Evolutionary conservation across 2,329 filamentous ascomycete genomes (phyloP).

Genomic region (Cercospora beticola): DNA sequence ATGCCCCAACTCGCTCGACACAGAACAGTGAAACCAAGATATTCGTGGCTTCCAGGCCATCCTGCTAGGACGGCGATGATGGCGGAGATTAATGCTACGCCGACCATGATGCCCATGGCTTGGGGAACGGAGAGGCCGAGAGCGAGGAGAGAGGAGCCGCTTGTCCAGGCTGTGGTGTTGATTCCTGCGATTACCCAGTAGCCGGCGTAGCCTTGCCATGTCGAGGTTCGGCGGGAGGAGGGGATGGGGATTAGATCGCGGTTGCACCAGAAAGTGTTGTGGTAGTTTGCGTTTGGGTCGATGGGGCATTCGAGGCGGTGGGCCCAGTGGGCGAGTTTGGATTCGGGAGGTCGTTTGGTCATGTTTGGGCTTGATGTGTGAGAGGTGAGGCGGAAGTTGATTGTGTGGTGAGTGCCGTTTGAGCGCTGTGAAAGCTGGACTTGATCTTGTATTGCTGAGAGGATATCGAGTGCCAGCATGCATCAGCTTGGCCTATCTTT

Average conservation of each 20-base stretch:
- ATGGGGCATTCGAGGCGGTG: constrained; percentile 19
- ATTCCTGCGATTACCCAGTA: constrained; percentile 24
- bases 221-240: constrained; percentile 17
- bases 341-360: neutral
- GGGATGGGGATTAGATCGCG: constrained; percentile 22
- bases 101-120: constrained; percentile 38
- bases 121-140: constrained; percentile 17
- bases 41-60: constrained; percentile 39
- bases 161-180: constrained; percentile 23
- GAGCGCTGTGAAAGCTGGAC: neutral
- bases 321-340: constrained; percentile 8
- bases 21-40: constrained; percentile 40
- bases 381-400: neutral
- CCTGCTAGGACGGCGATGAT: constrained; percentile 39
- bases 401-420: neutral
- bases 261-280: constrained; percentile 24
- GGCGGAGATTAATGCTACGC: constrained; percentile 37
- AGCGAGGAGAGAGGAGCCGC: constrained; percentile 16
- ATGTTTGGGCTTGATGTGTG: neutral
- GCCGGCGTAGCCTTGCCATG: constrained; percentile 23
- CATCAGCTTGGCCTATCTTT: neutral
- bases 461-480: neutral
- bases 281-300: constrained; percentile 17
- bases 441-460: neutral
- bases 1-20: constrained; percentile 27